Evolutionary conservation across 2,329 filamentous ascomycete species (phyloP).

Genomic region (Bimuria novae-zelandiae): DNA sequence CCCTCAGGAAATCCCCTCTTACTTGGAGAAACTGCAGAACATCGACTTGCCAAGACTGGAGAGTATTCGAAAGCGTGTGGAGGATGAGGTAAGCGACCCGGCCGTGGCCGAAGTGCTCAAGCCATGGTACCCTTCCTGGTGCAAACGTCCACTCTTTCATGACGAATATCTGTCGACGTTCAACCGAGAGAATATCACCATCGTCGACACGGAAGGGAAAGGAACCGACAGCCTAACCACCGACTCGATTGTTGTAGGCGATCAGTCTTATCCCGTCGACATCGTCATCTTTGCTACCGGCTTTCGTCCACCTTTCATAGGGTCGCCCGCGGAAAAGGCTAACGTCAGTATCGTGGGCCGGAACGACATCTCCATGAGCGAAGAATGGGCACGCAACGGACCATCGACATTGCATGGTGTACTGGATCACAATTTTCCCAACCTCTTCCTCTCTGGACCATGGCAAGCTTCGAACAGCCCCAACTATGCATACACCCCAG

Average conservation of each 20-base stretch:
- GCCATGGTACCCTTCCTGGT: constrained; percentile 65
- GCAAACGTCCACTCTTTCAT: constrained; percentile 67
- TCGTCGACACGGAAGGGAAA: constrained; percentile 64
- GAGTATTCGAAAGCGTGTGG: constrained; percentile 52
- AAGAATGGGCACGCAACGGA: constrained; percentile 52
- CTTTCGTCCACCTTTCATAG: constrained; percentile 30
- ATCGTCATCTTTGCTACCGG: constrained; percentile 55
- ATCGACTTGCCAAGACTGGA: constrained; percentile 32
- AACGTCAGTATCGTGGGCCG: constrained; percentile 51
- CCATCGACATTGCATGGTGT: constrained; percentile 58
- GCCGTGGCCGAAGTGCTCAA: constrained; percentile 59
- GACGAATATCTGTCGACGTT: constrained; percentile 64
- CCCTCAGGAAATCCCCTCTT: constrained; percentile 23
- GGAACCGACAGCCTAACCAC: constrained; percentile 50
- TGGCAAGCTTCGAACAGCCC: constrained; percentile 18
- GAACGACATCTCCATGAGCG: constrained; percentile 50
- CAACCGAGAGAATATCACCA: constrained; percentile 62
- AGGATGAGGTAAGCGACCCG: constrained; percentile 57
- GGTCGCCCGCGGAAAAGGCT: constrained; percentile 22
- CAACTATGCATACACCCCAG: too few species aligned
- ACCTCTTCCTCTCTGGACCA: constrained; percentile 23
- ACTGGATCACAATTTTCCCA: constrained; percentile 21
- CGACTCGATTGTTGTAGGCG: constrained; percentile 55
- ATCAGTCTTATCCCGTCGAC: constrained; percentile 55
- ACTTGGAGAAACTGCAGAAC: constrained; percentile 34